Base-by-base conservation (phyloP, 2,329 filamentous ascomycete species). In the Clonostachys byssicola region DNA sequence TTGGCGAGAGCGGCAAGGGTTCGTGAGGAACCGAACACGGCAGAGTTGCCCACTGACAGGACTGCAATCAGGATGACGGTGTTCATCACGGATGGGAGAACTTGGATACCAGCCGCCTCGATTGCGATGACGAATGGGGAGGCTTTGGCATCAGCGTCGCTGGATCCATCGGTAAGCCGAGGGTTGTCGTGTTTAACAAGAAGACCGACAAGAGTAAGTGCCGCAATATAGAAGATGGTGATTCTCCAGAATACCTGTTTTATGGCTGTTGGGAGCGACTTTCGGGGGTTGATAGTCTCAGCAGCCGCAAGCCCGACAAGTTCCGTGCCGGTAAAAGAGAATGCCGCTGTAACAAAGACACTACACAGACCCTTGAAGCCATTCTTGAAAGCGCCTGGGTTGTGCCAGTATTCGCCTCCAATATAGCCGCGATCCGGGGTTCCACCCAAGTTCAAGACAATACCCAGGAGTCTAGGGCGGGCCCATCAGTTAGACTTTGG, bases 231-330 rank as follows among this genome's bases (percentile, higher is more conserved):
- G 72, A 96, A 96, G 48, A 95, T 76, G 5, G 84, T 83, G 60
- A 96, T 95, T 59, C 92, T 86, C 91, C 92, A 96, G 66, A 96
- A 96, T 18, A 96, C 90, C 64, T 95, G 91, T 70, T 95, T 95
- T 58, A 95, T 83, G 12, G 92, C 92, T 0, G 84, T 90, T 0
- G 92, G 92, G 1, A 96, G 75, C 2, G 86, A 88, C 61, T 94
- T 89, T 49, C 86, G 78, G 4, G 88, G 88, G 59, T 90, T 89
- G n/a, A 78, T 81, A 2, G 87, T 88, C 63, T 92, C 88, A 34
- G 87, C 88, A 2, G 88, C 87, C 5, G 87, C 86, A 13, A 92
- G 78, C 46, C 87, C 88, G 43, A 90, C 85, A 12, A 89, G 74
- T 61, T 91, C 87, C 1, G 86, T 90, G 12, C 87, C 87, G 2